A percentile compares a stretch with the other conserved stretches of the same genome.
These are phyloP conservation scores for Ophiostoma perfectum DNA, from an alignment of 2,329 filamentous ascomycete species.

Conservation along the genomic window DNA sequence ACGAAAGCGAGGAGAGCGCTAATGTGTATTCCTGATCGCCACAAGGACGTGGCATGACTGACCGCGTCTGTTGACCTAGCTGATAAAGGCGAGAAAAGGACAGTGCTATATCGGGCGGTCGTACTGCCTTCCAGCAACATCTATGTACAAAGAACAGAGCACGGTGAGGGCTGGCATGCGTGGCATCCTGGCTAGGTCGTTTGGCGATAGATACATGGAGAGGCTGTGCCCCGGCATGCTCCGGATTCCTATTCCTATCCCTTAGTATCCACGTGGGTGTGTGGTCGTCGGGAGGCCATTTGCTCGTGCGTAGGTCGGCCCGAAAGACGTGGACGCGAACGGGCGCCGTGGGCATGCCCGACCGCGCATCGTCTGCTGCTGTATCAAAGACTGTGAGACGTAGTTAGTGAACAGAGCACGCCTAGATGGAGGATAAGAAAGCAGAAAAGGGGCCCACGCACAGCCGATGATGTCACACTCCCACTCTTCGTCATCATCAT, in stretches of 20 bases:
- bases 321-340: conserved; percentile 17
- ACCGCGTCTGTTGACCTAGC: conserved; percentile 20
- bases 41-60: conserved; percentile 16
- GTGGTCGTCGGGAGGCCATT: conserved; percentile 4
- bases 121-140: conserved; percentile 20
- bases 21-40: conserved; percentile 14
- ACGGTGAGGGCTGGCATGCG: conserved; percentile 1
- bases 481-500: conserved; percentile 11
- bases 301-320: conserved; percentile 15
- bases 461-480: conserved; percentile 16
- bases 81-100: conserved; percentile 12
- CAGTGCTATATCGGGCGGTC: not conserved
- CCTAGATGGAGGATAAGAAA: not conserved
- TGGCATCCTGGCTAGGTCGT: conserved; percentile 18
- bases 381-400: not conserved
- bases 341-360: conserved; percentile 3
- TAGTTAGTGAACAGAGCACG: not conserved
- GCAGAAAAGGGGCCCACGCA: conserved; percentile 7
- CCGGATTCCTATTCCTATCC: not conserved
- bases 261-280: not conserved
- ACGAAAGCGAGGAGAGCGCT: conserved; percentile 16
- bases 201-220: conserved; percentile 14
- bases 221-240: not conserved
- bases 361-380: not conserved
- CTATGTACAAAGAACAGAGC: conserved; percentile 19